Base-by-base conservation (phyloP, 805 yeast species). In the Metschnikowia baotianmanensis region DNA sequence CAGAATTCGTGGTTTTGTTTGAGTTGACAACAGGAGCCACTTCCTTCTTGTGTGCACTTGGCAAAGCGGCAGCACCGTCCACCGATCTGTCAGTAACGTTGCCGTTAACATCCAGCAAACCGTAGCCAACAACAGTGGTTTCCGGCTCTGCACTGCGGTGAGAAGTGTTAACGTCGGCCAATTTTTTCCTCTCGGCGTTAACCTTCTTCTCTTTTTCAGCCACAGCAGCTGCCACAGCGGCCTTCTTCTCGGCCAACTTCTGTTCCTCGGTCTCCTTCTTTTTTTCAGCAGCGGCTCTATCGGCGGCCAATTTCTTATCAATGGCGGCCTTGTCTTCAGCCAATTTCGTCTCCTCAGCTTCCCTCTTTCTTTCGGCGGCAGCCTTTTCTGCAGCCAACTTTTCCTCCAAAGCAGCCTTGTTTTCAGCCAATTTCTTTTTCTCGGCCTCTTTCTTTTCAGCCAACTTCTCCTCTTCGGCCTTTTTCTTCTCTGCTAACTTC, bases 371-470 rank as follows among this genome's bases (percentile, higher is more conserved):
- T 7, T 9, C 23, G 9, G 23, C 23, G 23, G 9, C 9, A 9
- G 41, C 41, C 44, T 52, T 56, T 40, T 67, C 57, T 40, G 56
- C 58, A 12, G 42, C 38, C 48, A 55, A 59, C 15, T 47, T 22
- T 27, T 53, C 47, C 16, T 64, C 67, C 30, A 54, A 45, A 34
- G 60, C 63, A n/a, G 45, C 57, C 33, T 54, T 53, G 39, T 62
- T 62, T 5, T 33, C 34, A 26, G 27, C 27, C 13, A n/a, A 31
- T 18, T 34, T 21, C 27, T 29, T 30, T 30, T 28, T 27, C 10
- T 28, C 16, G 22, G 29, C 21, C 18, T 31, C 38, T 25, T 38
- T 38, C 26, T 32, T 37, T 7, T 31, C 42, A 16, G 37, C 36
- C 22, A 16, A 16, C 31, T 20, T 26, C 36, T 27, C 15, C 21